Evolutionary conservation across 2,329 filamentous ascomycete species (phyloP).

Genomic region (Venturia nashicola): DNA sequence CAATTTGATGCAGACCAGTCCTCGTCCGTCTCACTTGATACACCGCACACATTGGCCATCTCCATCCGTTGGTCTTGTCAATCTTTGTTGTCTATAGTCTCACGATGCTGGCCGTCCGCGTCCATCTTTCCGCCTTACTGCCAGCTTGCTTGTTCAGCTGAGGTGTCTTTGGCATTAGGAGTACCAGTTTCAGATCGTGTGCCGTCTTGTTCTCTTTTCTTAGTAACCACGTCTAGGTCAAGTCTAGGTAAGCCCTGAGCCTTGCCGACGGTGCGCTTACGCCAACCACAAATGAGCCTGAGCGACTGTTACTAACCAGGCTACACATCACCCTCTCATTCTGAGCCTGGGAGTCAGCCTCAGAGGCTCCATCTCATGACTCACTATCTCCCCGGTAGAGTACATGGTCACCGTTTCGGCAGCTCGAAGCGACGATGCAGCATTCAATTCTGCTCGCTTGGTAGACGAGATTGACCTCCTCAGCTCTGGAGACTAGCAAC

Average conservation of each 20-base stretch:
- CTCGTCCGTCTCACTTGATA: background rate
- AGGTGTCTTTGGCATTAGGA: background rate
- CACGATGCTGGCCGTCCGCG: background rate
- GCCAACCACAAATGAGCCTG: background rate
- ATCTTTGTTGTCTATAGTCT: background rate
- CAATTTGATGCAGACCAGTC: background rate
- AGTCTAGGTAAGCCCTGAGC: background rate
- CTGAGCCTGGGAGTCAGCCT: background rate
- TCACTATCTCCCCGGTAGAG: background rate
- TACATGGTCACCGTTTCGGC: background rate
- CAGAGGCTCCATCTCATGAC: background rate
- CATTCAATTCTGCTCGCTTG: background rate
- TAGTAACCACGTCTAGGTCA: background rate
- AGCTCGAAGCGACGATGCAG: background rate
- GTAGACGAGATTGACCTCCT: background rate
- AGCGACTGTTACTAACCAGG: background rate
- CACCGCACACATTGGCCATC: background rate
- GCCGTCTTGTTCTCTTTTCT: background rate
- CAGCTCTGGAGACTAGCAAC: background rate
- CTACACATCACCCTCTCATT: background rate
- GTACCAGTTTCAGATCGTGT: background rate
- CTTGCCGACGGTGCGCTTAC: background rate
- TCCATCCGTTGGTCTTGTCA: background rate
- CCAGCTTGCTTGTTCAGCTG: conserved; percentile 2
- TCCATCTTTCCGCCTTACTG: background rate